Evolutionary conservation across 2,329 filamentous ascomycete genomes (phyloP).

Genomic region (Colletotrichum chlorophyti): DNA sequence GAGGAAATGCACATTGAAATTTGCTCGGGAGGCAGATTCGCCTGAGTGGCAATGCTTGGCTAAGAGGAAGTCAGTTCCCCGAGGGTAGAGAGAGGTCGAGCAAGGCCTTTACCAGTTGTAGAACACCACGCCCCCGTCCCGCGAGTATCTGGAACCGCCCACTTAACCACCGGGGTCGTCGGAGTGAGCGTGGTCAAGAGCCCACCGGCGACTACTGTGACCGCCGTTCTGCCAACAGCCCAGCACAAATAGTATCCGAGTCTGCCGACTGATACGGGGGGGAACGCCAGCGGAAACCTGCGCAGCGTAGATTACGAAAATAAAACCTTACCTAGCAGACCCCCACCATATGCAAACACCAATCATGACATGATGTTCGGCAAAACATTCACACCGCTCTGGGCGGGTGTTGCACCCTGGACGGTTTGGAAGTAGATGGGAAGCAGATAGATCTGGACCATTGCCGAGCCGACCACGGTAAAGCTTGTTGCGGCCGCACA

Average conservation of each 20-base stretch:
- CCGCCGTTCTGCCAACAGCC: constrained; percentile 13
- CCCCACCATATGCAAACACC: constrained; percentile 30
- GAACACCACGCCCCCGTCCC: constrained; percentile 26
- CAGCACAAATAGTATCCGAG: constrained; percentile 31
- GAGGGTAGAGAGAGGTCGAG: constrained; percentile 41
- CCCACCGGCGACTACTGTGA: constrained; percentile 23
- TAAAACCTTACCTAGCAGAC: constrained; percentile 35
- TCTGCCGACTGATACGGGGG: constrained; percentile 10
- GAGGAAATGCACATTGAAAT: constrained; percentile 35
- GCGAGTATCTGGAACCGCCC: constrained; percentile 30
- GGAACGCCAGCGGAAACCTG: not conserved
- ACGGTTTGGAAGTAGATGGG: constrained; percentile 46
- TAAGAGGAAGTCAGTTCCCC: constrained; percentile 4
- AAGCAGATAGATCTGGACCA: constrained; percentile 36
- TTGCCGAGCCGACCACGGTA: constrained; percentile 17
- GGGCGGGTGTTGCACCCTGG: constrained; percentile 32
- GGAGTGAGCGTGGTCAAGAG: constrained; percentile 28
- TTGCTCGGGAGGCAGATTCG: constrained; percentile 31
- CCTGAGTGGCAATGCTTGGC: constrained; percentile 35
- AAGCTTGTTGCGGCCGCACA: constrained; percentile 51
- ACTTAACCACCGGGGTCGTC: constrained; percentile 18
- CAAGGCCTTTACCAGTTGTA: constrained; percentile 33
- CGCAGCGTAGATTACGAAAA: no score
- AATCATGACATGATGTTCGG: constrained; percentile 36
- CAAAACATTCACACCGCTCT: constrained; percentile 42